phyloP scores from a whole-genome alignment of 441 rosid genomes.

The Populus hybrid region DNA sequence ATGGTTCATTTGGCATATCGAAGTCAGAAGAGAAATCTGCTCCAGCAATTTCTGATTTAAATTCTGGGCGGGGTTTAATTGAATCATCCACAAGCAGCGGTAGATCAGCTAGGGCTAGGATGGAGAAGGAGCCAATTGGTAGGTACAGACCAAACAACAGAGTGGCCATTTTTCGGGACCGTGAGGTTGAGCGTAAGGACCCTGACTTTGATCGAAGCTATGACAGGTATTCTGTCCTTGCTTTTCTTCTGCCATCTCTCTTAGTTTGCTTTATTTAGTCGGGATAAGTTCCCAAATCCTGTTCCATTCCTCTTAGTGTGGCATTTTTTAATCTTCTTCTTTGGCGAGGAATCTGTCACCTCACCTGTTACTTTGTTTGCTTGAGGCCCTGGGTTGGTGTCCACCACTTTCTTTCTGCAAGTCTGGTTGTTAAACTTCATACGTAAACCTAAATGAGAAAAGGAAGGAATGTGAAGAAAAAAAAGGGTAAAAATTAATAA shows the following conservation, averaged over 20 bases:
- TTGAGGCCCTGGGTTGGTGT: neutral
- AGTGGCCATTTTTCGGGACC: constrained; percentile 86
- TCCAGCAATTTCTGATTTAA: constrained; percentile 42
- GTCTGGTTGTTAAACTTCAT: neutral
- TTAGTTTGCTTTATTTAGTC: neutral
- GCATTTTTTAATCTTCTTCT: neutral
- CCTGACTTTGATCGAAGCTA: constrained; percentile 84
- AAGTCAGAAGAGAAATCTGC: constrained; percentile 49
- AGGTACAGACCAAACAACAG: constrained; percentile 51
- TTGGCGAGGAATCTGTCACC: neutral
- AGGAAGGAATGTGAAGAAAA: neutral
- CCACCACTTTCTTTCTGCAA: neutral
- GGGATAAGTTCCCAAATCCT: neutral
- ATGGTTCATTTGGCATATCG: constrained; percentile 30
- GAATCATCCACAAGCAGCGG: constrained; percentile 55
- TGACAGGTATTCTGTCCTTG: constrained; percentile 47
- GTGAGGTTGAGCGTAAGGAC: constrained; percentile 69
- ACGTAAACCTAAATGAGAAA: neutral
- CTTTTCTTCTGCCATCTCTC: constrained; percentile 5
- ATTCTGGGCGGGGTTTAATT: constrained; percentile 38
- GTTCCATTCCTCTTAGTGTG: neutral
- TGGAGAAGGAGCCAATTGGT: constrained; percentile 58
- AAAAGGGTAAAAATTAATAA: neutral
- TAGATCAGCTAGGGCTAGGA: constrained; percentile 54
- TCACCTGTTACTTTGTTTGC: neutral